Evolutionary conservation across 306 rosid genomes (phyloP).

Genomic region (Ceratonia siliqua): DNA sequence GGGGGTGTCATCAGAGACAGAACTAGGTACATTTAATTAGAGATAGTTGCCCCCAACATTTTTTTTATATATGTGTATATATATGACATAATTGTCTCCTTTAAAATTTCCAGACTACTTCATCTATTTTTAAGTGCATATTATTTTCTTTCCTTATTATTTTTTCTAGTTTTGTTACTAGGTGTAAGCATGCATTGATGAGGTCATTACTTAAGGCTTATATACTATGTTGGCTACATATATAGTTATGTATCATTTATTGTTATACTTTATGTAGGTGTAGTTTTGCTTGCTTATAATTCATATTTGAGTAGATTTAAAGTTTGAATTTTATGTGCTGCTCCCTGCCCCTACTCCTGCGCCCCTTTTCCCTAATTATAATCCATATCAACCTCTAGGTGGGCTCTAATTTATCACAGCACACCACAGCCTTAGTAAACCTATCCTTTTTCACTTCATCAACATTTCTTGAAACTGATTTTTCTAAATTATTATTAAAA

Average conservation of each 20-base stretch:
- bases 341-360: background rate
- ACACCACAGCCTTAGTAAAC: background rate
- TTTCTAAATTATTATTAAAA: background rate
- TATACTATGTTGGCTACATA: background rate
- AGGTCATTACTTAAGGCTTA: conserved; percentile 1
- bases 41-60: too few relatives aligned
- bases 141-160: too few relatives aligned
- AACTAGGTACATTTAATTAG: too few relatives aligned
- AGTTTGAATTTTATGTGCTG: background rate
- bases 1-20: too few relatives aligned
- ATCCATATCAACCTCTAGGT: background rate
- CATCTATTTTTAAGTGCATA: too few relatives aligned
- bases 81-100: too few relatives aligned
- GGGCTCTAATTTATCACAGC: background rate
- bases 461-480: background rate
- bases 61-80: too few relatives aligned
- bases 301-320: background rate
- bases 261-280: background rate
- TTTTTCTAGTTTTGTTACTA: too few relatives aligned
- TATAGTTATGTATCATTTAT: background rate
- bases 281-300: background rate
- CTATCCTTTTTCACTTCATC: background rate
- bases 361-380: background rate
- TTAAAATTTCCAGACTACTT: too few relatives aligned
- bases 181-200: background rate